phyloP scores from a whole-genome alignment of 345 rosid genomes.

The Salix exigua region DNA sequence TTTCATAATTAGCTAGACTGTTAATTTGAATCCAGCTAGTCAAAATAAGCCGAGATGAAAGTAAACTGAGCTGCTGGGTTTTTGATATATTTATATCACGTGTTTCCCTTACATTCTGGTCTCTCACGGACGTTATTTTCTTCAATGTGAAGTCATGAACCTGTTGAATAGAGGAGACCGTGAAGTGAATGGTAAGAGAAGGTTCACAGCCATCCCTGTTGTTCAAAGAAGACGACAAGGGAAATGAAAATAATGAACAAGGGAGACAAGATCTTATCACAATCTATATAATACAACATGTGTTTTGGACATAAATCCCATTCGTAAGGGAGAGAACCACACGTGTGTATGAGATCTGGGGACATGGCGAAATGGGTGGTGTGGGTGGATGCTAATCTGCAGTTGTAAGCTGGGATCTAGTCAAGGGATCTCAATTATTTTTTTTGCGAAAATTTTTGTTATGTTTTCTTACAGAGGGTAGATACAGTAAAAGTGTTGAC shows the following conservation, averaged over 20 bases:
- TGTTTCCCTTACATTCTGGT: background rate
- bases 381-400: background rate
- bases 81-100: background rate
- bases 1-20: background rate
- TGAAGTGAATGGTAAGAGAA: background rate
- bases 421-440: too few relatives aligned
- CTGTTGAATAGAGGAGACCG: background rate
- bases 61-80: background rate
- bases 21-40: too few relatives aligned
- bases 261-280: constrained; percentile 32
- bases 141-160: background rate
- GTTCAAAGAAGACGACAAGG: background rate
- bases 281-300: background rate
- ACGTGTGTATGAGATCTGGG: constrained; percentile 17
- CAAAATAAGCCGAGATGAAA: too few relatives aligned
- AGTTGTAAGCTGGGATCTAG: background rate
- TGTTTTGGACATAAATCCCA: background rate
- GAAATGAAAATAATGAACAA: background rate
- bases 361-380: constrained; percentile 23
- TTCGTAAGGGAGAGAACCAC: background rate
- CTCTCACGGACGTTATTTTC: background rate
- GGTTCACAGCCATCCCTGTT: background rate
- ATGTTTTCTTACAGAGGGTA: background rate
- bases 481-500: background rate
- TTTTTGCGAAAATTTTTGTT: background rate